Evolutionary conservation across 305 asterid genomes (phyloP).

Genomic region (Fraxinus greggii): DNA sequence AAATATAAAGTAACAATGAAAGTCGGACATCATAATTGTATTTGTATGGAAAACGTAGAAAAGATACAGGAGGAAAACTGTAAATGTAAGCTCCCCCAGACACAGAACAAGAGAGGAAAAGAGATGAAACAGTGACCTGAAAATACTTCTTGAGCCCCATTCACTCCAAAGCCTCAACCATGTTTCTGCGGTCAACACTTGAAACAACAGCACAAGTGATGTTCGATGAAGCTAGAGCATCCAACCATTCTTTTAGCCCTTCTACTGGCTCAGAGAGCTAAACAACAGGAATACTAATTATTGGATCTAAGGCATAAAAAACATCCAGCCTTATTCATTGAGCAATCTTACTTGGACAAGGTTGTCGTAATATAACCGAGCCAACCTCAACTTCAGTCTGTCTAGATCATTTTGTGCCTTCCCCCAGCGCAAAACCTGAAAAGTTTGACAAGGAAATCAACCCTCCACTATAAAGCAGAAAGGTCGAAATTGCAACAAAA

Average conservation of each 20-base stretch:
- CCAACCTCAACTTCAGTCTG: conserved; percentile 69
- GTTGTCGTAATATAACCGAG: conserved; percentile 66
- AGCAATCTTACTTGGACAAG: conserved; percentile 54
- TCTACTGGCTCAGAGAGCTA: conserved; percentile 80
- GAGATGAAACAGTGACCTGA: conserved; percentile 51
- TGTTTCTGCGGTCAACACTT: conserved; percentile 72
- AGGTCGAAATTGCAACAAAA: conserved; percentile 12
- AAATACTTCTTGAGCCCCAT: conserved; percentile 81
- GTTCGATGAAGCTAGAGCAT: conserved; percentile 78
- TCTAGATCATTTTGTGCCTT: conserved; percentile 53
- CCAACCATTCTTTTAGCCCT: conserved; percentile 93
- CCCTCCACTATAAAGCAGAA: neutral
- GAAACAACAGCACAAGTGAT: conserved; percentile 98
- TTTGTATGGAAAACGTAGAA: neutral
- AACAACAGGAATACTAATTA: conserved; percentile 9
- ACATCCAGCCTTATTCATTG: neutral
- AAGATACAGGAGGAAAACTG: neutral
- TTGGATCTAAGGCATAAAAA: conserved; percentile 21
- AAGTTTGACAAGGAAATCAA: conserved; percentile 19
- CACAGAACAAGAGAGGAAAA: neutral
- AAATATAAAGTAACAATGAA: conserved; percentile 1
- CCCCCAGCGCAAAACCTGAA: conserved; percentile 69
- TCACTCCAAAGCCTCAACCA: conserved; percentile 70
- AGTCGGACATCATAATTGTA: neutral
- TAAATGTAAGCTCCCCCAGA: neutral